These are phyloP conservation scores for Adiantum capillusveneris DNA, from an alignment of 75 land plant genomes.

Conservation along the genomic window DNA sequence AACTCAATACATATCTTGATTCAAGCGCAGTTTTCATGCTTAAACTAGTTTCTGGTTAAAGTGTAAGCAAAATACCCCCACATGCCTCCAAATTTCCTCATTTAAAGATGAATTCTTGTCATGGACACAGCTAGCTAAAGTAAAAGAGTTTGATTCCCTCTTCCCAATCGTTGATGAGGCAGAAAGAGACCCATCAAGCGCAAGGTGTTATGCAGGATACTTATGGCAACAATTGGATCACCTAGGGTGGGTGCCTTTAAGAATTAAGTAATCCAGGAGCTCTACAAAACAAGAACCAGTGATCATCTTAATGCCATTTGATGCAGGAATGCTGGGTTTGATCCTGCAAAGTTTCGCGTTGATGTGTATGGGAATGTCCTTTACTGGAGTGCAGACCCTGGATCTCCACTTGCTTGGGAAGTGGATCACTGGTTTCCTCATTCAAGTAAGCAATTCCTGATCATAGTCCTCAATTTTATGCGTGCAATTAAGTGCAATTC, in stretches of 20 bases:
- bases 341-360: conserved; percentile 84
- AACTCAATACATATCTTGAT: too few species aligned
- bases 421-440: conserved; percentile 98
- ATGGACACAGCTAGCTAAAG: conserved; percentile 36
- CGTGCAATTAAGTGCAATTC: not conserved
- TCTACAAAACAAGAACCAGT: too few species aligned
- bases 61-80: not conserved
- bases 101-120: not conserved
- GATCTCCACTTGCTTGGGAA: conserved; percentile 95
- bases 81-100: not conserved
- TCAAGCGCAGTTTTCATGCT: too few species aligned
- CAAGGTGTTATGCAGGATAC: conserved; percentile 46
- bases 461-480: not conserved
- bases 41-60: not conserved
- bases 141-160: conserved; percentile 51
- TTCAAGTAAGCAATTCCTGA: conserved; percentile 46
- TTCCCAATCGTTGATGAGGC: conserved; percentile 63
- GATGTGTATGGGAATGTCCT: conserved; percentile 97
- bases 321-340: conserved; percentile 96
- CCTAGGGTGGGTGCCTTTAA: too few species aligned
- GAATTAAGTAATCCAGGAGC: too few species aligned
- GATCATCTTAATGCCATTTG: too few species aligned
- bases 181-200: conserved; percentile 50
- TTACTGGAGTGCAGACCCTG: conserved; percentile 79
- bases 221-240: conserved; percentile 93